These are phyloP conservation scores for Globisporangium paroecandrum DNA, from an alignment of 352 stramenopile species.

Conservation along the genomic window DNA sequence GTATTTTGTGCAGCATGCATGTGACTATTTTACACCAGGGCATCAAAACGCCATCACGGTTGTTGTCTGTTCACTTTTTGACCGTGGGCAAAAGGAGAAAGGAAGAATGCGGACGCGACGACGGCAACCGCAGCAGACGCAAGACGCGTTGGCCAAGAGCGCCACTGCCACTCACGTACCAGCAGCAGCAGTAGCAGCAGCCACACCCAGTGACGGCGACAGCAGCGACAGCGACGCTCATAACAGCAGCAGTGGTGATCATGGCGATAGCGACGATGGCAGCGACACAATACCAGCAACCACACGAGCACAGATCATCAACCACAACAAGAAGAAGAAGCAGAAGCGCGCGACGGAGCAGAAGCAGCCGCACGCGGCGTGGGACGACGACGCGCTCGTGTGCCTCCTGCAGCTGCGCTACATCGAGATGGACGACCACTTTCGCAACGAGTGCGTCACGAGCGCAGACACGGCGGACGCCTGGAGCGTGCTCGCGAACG, in stretches of 20 bases:
- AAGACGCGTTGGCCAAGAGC: not conserved
- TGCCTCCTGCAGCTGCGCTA: slow-evolving; percentile 7
- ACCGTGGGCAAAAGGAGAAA: not conserved
- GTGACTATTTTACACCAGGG: not conserved
- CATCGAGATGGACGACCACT: slow-evolving; percentile 2
- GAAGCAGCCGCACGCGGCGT: not conserved
- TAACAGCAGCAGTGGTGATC: not conserved
- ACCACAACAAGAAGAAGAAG: not conserved
- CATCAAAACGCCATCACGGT: not conserved
- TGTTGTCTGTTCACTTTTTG: not conserved
- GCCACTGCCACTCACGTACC: not conserved
- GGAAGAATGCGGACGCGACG: slow-evolving; percentile 2
- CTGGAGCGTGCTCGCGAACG: not conserved
- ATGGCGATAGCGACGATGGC: not conserved
- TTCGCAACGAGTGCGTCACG: not conserved
- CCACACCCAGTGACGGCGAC: not conserved
- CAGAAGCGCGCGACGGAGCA: not conserved
- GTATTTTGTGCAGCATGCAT: not conserved
- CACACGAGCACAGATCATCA: not conserved
- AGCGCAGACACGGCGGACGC: not conserved
- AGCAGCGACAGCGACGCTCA: not conserved
- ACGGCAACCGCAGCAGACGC: slow-evolving; percentile 1
- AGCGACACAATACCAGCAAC: not conserved
- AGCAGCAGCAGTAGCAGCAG: not conserved
- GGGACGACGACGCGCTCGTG: slow-evolving; percentile 1